Conservation (phyloP, 1,139 yeast genomes). For the Keqinozyma sinolaborantium region DNA sequence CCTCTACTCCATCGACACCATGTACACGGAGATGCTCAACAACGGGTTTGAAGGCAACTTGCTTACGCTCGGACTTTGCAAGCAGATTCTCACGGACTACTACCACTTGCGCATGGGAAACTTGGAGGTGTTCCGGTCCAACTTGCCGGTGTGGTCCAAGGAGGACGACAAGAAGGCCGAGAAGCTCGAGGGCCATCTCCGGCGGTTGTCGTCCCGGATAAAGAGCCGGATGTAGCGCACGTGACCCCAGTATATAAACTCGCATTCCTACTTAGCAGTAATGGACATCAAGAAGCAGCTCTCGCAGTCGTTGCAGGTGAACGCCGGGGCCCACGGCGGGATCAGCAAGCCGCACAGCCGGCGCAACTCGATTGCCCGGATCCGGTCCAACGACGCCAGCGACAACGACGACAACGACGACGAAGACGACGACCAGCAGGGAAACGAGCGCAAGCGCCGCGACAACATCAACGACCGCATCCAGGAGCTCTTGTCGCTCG, state of each 20-base stretch:
- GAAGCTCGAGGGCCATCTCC: slow-evolving; percentile 21
- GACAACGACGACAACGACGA: slow-evolving; percentile 27
- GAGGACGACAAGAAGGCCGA: slow-evolving; percentile 35
- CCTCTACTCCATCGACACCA: slow-evolving; percentile 32
- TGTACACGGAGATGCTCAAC: slow-evolving; percentile 36
- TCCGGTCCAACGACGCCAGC: slow-evolving; percentile 25
- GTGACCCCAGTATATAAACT: background rate
- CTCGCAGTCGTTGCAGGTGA: slow-evolving; percentile 31
- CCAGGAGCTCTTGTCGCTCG: slow-evolving; percentile 68
- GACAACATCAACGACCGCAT: slow-evolving; percentile 90
- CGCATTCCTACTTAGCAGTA: no score
- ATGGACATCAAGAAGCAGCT: slow-evolving; percentile 38
- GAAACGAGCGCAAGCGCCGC: slow-evolving; percentile 63
- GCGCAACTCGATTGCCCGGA: slow-evolving; percentile 30
- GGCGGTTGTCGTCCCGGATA: slow-evolving; percentile 5
- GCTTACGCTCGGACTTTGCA: slow-evolving; percentile 33
- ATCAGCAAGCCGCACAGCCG: slow-evolving; percentile 41
- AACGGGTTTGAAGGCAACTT: slow-evolving; percentile 40
- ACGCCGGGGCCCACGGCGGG: slow-evolving; percentile 25
- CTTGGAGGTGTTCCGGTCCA: slow-evolving; percentile 8
- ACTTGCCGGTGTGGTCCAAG: slow-evolving; percentile 30
- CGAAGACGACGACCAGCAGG: slow-evolving; percentile 36
- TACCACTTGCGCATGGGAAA: slow-evolving; percentile 31
- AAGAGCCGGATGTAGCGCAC: slow-evolving; percentile 1
- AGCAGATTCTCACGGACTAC: slow-evolving; percentile 35